phyloP scores from a whole-genome alignment of 768 basidiomycete genomes.

The Scleroderma bovista region DNA sequence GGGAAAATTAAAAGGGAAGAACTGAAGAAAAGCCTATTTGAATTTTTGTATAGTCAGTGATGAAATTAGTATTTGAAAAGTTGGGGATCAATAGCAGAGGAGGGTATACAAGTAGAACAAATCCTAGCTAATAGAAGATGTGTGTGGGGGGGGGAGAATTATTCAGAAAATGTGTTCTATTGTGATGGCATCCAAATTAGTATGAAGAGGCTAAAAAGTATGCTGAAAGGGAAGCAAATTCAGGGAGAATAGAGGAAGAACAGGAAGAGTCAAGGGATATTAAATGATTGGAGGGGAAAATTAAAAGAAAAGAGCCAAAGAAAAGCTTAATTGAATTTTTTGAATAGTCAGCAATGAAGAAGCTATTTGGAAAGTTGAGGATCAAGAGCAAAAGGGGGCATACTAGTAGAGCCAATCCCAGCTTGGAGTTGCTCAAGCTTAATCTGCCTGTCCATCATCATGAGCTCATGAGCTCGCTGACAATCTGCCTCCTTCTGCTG shows the following conservation, averaged over 20 bases:
- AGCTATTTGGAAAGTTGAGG: background rate
- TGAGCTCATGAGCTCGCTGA: background rate
- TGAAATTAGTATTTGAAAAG: background rate
- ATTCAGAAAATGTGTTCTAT: no score
- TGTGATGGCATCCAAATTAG: no score
- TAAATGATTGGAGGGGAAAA: slow-evolving; percentile 2
- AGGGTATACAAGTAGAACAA: no score
- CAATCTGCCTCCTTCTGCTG: background rate
- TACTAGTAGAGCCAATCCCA: no score
- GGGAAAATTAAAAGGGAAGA: slow-evolving; percentile 6
- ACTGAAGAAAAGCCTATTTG: background rate
- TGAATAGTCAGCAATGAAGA: no score
- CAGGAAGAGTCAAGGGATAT: slow-evolving; percentile 1
- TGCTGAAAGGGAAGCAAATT: background rate
- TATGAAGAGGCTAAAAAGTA: no score
- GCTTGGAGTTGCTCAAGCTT: background rate
- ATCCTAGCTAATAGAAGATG: no score
- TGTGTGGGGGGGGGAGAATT: no score
- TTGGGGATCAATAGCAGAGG: background rate
- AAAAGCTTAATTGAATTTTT: background rate
- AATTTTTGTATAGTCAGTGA: no score
- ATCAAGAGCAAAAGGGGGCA: background rate
- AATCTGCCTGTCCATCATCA: slow-evolving; percentile 1
- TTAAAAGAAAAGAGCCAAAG: slow-evolving; percentile 4
- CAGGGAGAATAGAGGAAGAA: slow-evolving; percentile 1